Base-by-base conservation (phyloP, 495 filamentous ascomycete species). In the Elaphomyces granulatus region DNA sequence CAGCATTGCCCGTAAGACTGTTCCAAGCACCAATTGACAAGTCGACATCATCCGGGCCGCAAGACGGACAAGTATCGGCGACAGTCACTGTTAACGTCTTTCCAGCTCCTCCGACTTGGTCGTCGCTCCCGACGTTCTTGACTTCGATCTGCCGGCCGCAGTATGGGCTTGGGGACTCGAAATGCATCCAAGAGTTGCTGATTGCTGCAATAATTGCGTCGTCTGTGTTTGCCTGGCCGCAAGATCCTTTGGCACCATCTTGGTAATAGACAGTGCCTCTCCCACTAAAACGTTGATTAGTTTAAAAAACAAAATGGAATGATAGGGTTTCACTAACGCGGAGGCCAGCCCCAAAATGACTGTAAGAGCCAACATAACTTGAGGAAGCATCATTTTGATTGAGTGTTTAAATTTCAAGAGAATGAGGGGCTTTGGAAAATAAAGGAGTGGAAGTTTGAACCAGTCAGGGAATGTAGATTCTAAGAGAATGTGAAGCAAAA, bases 131-230 rank as follows among this genome's bases (percentile, higher is more conserved):
- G 35, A n/a, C 39, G 44, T 62, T 60, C 12, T 45, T 56, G 36
- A 59, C 46, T 3, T 44, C 15, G 31, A 62, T 49, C 34, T 51
- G 42, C 10, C 47, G 52, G 15, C 58, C 54, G 40, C 58, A 62
- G 34, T 44, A 45, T 10, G 48, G 37, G 6, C 35, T 45, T 26
- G 44, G 21, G 44, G 48, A 43, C 33, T 38, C 17, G 26, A 38
- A 9, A 2, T 41, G 20, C 46, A 53, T 32, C 47, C 47, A 50
- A 40, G 30, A 48, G 16, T 48, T 46, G 37, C 49, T 45, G 9
- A 60, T 40, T 15, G 57, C 55, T 32, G 37, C 46, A 37, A 57
- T 51, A 12, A 38, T 8, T 6, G 34, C 38, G 40, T 37, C 15
- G 31, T 58, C 56, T 32, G 40, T 15, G 39, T 56, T 32, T 4